A percentile compares a stretch with the other conserved stretches of the same genome.
Evolutionary conservation across 2,329 filamentous ascomycete genomes (phyloP).

Genomic region (Penicillium sp.): DNA sequence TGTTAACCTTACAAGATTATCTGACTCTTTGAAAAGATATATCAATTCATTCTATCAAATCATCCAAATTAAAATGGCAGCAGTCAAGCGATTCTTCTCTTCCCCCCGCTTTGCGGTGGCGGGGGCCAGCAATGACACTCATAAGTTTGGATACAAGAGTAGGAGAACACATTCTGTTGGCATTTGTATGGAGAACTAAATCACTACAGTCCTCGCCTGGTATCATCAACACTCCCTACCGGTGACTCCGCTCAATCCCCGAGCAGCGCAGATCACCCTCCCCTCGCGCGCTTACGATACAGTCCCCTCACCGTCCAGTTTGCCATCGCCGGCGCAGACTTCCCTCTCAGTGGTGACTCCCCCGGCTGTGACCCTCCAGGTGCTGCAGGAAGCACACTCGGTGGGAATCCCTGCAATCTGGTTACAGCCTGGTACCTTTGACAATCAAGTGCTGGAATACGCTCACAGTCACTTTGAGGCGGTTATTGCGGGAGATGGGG

Average conservation of each 20-base stretch:
- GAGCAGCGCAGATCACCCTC: slow-evolving; percentile 62
- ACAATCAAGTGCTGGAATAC: slow-evolving; percentile 69
- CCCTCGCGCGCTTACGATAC: slow-evolving; percentile 59
- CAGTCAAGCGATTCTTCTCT: slow-evolving; percentile 75
- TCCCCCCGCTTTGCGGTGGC: slow-evolving; percentile 81
- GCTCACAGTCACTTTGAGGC: slow-evolving; percentile 67
- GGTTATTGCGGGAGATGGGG: slow-evolving; percentile 64
- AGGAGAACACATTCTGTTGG: slow-evolving; percentile 20
- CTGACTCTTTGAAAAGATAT: background rate
- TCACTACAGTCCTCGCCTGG: slow-evolving; percentile 74
- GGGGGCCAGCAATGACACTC: slow-evolving; percentile 78
- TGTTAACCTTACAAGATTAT: background rate
- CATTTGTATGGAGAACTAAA: slow-evolving; percentile 5
- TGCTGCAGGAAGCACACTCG: slow-evolving; percentile 73
- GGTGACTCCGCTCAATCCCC: slow-evolving; percentile 81
- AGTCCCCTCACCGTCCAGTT: slow-evolving; percentile 61
- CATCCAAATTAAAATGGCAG: slow-evolving; percentile 31
- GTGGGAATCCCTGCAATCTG: slow-evolving; percentile 73
- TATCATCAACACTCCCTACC: slow-evolving; percentile 74
- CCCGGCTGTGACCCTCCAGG: slow-evolving; percentile 68
- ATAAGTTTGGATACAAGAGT: slow-evolving; percentile 90
- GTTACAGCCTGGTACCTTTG: slow-evolving; percentile 87
- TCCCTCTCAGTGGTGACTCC: slow-evolving; percentile 85
- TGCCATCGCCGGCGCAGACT: slow-evolving; percentile 66
- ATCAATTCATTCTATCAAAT: background rate